Conservation (phyloP, 352 stramenopile species). For the Phytophthora macrochlamydospora region DNA sequence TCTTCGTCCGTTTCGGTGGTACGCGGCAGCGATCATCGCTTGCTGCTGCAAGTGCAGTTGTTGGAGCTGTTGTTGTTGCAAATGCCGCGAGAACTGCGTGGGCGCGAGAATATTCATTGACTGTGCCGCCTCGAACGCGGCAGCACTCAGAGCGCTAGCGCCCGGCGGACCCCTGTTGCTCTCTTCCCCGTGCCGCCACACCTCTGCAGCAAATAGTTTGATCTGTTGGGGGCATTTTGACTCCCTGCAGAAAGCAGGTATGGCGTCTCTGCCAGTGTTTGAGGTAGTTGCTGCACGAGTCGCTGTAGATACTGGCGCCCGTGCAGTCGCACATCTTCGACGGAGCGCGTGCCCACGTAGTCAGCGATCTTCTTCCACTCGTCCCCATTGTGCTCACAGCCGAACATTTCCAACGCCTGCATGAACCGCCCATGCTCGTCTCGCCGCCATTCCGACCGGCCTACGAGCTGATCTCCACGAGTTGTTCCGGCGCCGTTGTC, state of each 20-base stretch:
- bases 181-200: constrained; percentile 14
- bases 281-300: constrained; percentile 58
- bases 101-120: constrained; percentile 19
- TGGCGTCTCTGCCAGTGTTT: constrained; percentile 12
- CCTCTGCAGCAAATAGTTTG: constrained; percentile 26
- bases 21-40: constrained; percentile 16
- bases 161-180: not conserved
- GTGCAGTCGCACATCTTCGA: constrained; percentile 72
- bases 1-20: constrained; percentile 27
- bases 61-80: constrained; percentile 1
- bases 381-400: constrained; percentile 48
- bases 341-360: constrained; percentile 70
- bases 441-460: constrained; percentile 43
- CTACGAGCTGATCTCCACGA: constrained; percentile 7
- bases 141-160: constrained; percentile 23
- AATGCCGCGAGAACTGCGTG: not conserved
- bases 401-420: constrained; percentile 78
- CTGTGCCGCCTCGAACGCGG: constrained; percentile 36
- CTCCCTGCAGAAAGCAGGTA: constrained; percentile 25
- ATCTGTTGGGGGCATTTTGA: constrained; percentile 37
- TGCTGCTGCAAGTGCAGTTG: constrained; percentile 17
- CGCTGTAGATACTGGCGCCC: constrained; percentile 77
- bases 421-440: constrained; percentile 86
- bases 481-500: not conserved
- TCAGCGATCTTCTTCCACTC: constrained; percentile 76